phyloP scores from a whole-genome alignment of 805 yeast genomes.

The Saccharomycopsis sp. region DNA sequence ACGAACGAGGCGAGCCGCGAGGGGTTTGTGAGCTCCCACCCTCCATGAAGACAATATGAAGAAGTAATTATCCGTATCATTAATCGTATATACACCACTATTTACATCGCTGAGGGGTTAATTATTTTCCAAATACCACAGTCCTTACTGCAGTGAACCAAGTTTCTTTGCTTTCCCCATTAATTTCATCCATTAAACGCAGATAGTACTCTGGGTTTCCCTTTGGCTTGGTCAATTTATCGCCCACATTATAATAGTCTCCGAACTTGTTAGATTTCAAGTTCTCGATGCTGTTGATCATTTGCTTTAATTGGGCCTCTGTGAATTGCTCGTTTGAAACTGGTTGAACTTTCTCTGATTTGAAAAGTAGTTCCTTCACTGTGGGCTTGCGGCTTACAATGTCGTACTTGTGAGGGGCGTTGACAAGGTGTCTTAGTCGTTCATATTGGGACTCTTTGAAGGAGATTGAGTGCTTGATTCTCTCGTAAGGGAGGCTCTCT shows the following conservation, averaged over 20 bases:
- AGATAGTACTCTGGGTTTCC: slow-evolving; percentile 79
- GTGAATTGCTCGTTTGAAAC: slow-evolving; percentile 35
- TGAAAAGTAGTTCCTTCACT: slow-evolving; percentile 34
- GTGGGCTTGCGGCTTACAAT: slow-evolving; percentile 34
- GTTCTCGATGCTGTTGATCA: slow-evolving; percentile 28
- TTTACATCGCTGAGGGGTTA: too few relatives aligned
- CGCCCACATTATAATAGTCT: slow-evolving; percentile 56
- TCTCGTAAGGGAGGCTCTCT: slow-evolving; percentile 61
- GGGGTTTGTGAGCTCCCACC: too few relatives aligned
- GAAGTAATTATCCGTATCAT: too few relatives aligned
- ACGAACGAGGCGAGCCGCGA: too few relatives aligned
- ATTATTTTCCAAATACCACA: slow-evolving; percentile 64
- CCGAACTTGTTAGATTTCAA: slow-evolving; percentile 20
- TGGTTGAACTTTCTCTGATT: slow-evolving; percentile 29
- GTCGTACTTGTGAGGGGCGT: slow-evolving; percentile 35
- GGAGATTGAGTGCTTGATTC: slow-evolving; percentile 60
- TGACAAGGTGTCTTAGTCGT: slow-evolving; percentile 47
- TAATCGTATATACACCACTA: too few relatives aligned
- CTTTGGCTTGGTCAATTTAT: slow-evolving; percentile 66
- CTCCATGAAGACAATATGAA: too few relatives aligned
- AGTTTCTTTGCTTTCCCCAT: slow-evolving; percentile 64
- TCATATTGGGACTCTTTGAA: slow-evolving; percentile 62
- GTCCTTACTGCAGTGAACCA: slow-evolving; percentile 62
- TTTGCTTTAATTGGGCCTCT: slow-evolving; percentile 53
- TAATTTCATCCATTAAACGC: slow-evolving; percentile 61